These are phyloP conservation scores for Coemansia sp. DNA, from an alignment of 192 early-diverging fungal genomes.

Conservation along the genomic window DNA sequence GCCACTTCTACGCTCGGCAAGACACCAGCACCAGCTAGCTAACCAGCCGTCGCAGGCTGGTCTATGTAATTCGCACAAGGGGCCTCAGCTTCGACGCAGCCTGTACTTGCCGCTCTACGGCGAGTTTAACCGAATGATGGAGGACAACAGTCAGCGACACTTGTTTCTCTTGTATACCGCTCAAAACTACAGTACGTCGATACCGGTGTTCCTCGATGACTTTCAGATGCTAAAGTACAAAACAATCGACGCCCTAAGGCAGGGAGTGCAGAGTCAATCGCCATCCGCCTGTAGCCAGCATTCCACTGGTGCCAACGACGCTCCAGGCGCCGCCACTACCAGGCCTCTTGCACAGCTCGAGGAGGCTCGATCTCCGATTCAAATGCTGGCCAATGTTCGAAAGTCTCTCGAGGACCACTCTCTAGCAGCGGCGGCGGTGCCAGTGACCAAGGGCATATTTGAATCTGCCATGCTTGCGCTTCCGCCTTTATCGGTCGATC, in stretches of 20 bases:
- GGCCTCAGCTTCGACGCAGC: conserved; percentile 28
- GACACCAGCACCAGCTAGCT: conserved; percentile 3
- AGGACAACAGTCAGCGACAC: conserved; percentile 19
- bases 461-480: conserved; percentile 42
- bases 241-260: conserved; percentile 32
- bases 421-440: conserved; percentile 10
- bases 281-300: not conserved
- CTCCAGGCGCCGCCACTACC: not conserved
- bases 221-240: conserved; percentile 46
- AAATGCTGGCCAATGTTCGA: conserved; percentile 9
- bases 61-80: conserved; percentile 25
- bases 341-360: not conserved
- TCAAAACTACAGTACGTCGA: conserved; percentile 29
- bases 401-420: conserved; percentile 21
- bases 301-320: not conserved
- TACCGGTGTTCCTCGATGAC: conserved; percentile 37
- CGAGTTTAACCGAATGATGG: conserved; percentile 30
- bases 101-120: conserved; percentile 28
- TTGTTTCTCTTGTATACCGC: conserved; percentile 29
- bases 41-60: conserved; percentile 16
- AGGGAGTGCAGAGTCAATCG: not conserved
- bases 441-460: conserved; percentile 47
- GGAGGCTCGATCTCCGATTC: conserved; percentile 3
- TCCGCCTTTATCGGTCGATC: conserved; percentile 21
- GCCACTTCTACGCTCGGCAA: conserved; percentile 25